Evolutionary conservation across 1,284 basidiomycete species (phyloP).

Genomic region (Polyporus tsugae): DNA sequence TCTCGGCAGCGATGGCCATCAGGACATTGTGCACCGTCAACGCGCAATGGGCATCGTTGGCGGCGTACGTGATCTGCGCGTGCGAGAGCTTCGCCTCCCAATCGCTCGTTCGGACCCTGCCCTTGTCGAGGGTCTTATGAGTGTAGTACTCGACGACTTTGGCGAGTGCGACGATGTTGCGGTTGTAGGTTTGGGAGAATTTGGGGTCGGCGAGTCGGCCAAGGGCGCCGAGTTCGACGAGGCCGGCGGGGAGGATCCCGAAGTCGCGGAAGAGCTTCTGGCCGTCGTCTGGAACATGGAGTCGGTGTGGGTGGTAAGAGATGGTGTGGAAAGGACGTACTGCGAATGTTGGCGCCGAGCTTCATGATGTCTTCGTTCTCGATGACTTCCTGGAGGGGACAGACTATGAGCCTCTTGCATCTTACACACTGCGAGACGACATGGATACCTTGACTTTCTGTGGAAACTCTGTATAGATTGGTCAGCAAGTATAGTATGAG

Average conservation of each 20-base stretch:
- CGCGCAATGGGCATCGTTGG: constrained; percentile 66
- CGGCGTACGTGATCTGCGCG: constrained; percentile 53
- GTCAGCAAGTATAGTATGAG: constrained; percentile 2
- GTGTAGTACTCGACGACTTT: constrained; percentile 63
- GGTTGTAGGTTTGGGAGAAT: constrained; percentile 47
- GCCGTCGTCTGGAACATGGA: constrained; percentile 58
- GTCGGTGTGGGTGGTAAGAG: background rate
- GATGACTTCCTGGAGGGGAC: constrained; percentile 51
- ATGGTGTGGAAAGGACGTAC: constrained; percentile 44
- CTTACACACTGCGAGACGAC: no score
- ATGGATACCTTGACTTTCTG: constrained; percentile 49
- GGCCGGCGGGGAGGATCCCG: constrained; percentile 57
- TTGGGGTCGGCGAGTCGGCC: constrained; percentile 56
- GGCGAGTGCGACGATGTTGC: constrained; percentile 60
- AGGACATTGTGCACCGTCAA: constrained; percentile 57
- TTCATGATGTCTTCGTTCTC: constrained; percentile 57
- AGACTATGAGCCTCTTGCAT: background rate
- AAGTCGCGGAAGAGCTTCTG: constrained; percentile 67
- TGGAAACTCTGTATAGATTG: constrained; percentile 48
- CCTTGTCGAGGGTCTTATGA: constrained; percentile 56
- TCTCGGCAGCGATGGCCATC: constrained; percentile 45
- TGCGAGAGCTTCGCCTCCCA: constrained; percentile 59
- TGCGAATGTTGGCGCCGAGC: constrained; percentile 66
- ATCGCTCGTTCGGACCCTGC: constrained; percentile 58
- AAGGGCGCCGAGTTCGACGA: constrained; percentile 65